Evolutionary conservation across 148 eudicot species (phyloP).

Genomic region (Diospyros kaki): DNA sequence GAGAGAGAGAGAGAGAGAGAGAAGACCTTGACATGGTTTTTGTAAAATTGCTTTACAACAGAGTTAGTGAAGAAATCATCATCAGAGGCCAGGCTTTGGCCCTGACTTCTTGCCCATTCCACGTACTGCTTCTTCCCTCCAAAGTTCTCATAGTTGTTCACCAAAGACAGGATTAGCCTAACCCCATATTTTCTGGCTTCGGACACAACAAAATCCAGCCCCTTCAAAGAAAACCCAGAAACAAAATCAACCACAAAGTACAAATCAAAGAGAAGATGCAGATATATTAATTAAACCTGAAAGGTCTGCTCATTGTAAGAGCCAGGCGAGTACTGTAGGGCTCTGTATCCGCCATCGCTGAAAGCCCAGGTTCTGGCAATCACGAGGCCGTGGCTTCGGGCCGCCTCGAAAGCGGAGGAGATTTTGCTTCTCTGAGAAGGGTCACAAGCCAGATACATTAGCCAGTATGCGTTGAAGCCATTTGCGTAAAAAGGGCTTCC

Average conservation of each 20-base stretch:
- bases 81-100: conserved; percentile 38
- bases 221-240: conserved; percentile 27
- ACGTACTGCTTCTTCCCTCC: conserved; percentile 75
- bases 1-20: not conserved
- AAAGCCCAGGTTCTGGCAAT: conserved; percentile 76
- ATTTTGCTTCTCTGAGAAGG: conserved; percentile 37
- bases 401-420: conserved; percentile 41
- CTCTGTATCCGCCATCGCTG: conserved; percentile 48
- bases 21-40: conserved; percentile 56
- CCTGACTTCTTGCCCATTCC: conserved; percentile 60
- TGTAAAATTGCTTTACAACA: conserved; percentile 51
- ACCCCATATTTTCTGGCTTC: conserved; percentile 65
- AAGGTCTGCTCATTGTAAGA: conserved; percentile 60
- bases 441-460: conserved; percentile 54
- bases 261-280: not conserved
- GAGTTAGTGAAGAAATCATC: conserved; percentile 67
- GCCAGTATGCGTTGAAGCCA: conserved; percentile 85
- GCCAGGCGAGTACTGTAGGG: conserved; percentile 67
- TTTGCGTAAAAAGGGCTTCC: conserved; percentile 47
- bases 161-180: conserved; percentile 48
- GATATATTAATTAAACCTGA: conserved; percentile 29
- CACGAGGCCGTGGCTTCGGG: conserved; percentile 39
- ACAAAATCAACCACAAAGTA: not conserved
- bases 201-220: conserved; percentile 60
- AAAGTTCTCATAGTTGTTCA: conserved; percentile 44